These are phyloP conservation scores for Trichoderma hamatum DNA, from an alignment of 2,329 filamentous ascomycete genomes.

Conservation along the genomic window DNA sequence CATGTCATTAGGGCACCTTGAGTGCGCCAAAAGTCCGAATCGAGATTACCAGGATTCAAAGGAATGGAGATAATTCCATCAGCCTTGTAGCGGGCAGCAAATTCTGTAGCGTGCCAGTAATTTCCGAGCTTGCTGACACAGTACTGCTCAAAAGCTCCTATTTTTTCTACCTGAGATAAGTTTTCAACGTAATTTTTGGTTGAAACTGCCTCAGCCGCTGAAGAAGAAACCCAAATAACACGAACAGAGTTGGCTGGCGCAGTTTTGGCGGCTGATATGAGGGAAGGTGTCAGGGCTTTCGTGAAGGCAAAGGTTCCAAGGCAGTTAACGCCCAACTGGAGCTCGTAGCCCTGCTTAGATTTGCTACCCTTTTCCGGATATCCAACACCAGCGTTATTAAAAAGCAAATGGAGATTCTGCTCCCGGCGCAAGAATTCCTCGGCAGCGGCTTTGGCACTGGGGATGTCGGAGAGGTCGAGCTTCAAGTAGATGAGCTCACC, in stretches of 20 bases:
- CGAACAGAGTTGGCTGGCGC: constrained; percentile 37
- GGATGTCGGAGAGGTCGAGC: constrained; percentile 47
- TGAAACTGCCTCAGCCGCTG: not conserved
- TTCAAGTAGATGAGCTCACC: constrained; percentile 47
- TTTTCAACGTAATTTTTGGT: constrained; percentile 16
- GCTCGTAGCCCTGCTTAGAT: constrained; percentile 36
- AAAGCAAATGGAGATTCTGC: constrained; percentile 41
- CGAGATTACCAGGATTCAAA: constrained; percentile 46
- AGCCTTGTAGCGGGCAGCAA: constrained; percentile 34
- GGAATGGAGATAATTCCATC: constrained; percentile 38
- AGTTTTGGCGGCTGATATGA: constrained; percentile 38
- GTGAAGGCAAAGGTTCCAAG: constrained; percentile 46
- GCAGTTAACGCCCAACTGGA: constrained; percentile 48
- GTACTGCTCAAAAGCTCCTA: constrained; percentile 31
- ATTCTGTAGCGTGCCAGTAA: constrained; percentile 40
- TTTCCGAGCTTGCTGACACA: constrained; percentile 39
- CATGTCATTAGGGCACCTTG: constrained; percentile 18
- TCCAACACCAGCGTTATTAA: constrained; percentile 50
- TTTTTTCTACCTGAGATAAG: constrained; percentile 20
- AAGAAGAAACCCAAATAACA: constrained; percentile 41
- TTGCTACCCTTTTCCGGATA: constrained; percentile 39
- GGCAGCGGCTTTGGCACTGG: constrained; percentile 36
- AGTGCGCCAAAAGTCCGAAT: constrained; percentile 43
- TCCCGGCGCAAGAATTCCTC: constrained; percentile 33
- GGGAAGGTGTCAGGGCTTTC: constrained; percentile 41